A percentile compares a stretch with the other conserved stretches of the same genome.
Evolutionary conservation across 352 stramenopile species (phyloP).

Genomic region (Phytophthora fragariae): DNA sequence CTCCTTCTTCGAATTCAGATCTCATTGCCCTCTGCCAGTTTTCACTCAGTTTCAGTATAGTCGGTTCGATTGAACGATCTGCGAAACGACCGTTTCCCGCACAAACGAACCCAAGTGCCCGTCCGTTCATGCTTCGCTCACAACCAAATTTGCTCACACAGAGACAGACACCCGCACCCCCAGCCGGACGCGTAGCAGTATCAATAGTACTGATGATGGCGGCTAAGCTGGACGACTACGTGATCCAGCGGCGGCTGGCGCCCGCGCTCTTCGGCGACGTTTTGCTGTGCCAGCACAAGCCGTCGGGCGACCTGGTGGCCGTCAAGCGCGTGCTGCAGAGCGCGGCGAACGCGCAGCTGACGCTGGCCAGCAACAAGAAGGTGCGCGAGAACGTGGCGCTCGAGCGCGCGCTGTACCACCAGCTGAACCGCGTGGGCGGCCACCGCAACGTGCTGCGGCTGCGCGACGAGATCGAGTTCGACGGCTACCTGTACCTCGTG

Average conservation of each 20-base stretch:
- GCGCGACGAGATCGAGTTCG: constrained; percentile 81
- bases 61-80: constrained; percentile 38
- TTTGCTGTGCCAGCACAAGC: constrained; percentile 75
- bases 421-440: constrained; percentile 65
- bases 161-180: background rate
- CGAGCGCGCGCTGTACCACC: constrained; percentile 74
- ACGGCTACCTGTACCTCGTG: constrained; percentile 84
- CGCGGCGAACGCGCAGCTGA: constrained; percentile 60
- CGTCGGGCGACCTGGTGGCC: constrained; percentile 67
- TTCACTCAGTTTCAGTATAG: constrained; percentile 19
- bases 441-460: constrained; percentile 73
- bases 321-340: constrained; percentile 85
- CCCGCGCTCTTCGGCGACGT: constrained; percentile 85
- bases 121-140: constrained; percentile 20
- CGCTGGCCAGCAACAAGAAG: constrained; percentile 73
- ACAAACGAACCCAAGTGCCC: constrained; percentile 24
- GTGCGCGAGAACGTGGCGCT: constrained; percentile 85
- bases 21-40: constrained; percentile 29
- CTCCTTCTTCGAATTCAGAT: constrained; percentile 10
- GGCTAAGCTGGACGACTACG: constrained; percentile 79
- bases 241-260: constrained; percentile 79
- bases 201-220: constrained; percentile 31
- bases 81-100: constrained; percentile 27
- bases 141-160: constrained; percentile 22
- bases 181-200: background rate